Evolutionary conservation across 2,329 filamentous ascomycete genomes (phyloP), one percentile per base, ranked within the genome.

Genomic region (Ascomycota sp.): DNA sequence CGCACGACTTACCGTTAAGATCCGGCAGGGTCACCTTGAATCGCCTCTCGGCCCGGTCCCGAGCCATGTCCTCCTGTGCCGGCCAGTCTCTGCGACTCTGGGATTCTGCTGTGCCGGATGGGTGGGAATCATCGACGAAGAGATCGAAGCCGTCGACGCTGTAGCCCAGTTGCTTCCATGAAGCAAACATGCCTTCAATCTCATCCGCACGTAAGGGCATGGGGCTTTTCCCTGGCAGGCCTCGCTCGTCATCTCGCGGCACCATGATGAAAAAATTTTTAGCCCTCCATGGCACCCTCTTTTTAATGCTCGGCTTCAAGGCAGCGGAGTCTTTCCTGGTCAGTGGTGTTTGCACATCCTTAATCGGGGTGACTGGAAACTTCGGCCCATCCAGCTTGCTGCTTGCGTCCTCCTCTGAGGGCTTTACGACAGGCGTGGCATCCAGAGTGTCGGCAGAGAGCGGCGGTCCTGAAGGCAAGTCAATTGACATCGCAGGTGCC

Each of bases 71-170:
- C 8, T 61, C 57, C 26, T 63, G 56, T 26, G 64, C 57, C 1
- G 80, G 80, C 69, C 74, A 86, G 21, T 71, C 60, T 26, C 61
- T 59, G 37, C 73, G 64, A 42, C 75, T 83, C 48, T 80, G 76
- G 3, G 65, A 63, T 27, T 62, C 52, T 29, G 51, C 52, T 4
- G 51, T 51, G 5, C 47, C 43, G 2, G 55, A 46, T 5, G 51
- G 43, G 20, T 52, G 45, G 20, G 43, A 47, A 4, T 48, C 51
- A 12, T 61, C 55, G n/a, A 53, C 55, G 33, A 67, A 58, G 29
- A 79, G 50, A 38, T 78, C 74, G 44, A 81, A 83, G 0, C 77
- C 78, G 20, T 59, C 54, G 10, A 66, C 66, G 40, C 69, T 63
- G 44, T 81, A 83, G 8, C 79, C 79, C 23, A 74, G 55, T 39